Evolutionary conservation across 305 asterid species (phyloP).

Genomic region (Fraxinus platypoda): DNA sequence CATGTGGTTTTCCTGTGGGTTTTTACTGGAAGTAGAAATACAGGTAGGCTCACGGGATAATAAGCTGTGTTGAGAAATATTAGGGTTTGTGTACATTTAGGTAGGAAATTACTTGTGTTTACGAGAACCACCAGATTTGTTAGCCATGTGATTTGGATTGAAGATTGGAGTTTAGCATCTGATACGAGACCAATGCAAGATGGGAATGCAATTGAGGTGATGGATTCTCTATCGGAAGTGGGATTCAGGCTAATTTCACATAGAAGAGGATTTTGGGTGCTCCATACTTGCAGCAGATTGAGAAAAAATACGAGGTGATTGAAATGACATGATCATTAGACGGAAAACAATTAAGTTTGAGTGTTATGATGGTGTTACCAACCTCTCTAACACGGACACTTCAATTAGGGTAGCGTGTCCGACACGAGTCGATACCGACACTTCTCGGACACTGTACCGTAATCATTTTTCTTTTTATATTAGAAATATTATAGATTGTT

Average conservation of each 20-base stretch:
- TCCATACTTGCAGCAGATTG: neutral
- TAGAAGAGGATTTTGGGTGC: neutral
- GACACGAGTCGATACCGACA: no score
- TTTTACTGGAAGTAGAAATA: neutral
- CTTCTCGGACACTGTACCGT: no score
- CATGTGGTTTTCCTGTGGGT: neutral
- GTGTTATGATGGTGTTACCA: neutral
- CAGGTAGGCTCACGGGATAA: neutral
- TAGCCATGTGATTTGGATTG: neutral
- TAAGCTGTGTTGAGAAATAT: neutral
- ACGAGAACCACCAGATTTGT: neutral
- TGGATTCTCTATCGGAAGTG: neutral
- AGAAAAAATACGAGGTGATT: neutral
- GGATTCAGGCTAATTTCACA: neutral
- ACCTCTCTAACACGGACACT: no score
- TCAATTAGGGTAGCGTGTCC: no score
- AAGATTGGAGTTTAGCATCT: neutral
- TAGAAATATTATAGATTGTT: no score
- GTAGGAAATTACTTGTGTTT: neutral
- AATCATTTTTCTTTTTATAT: no score
- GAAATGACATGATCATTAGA: neutral
- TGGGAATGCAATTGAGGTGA: neutral
- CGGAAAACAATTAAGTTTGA: neutral
- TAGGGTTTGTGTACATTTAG: neutral
- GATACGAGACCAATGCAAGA: neutral